Conservation (phyloP, 345 rosid species). For the Isatis tinctoria region DNA sequence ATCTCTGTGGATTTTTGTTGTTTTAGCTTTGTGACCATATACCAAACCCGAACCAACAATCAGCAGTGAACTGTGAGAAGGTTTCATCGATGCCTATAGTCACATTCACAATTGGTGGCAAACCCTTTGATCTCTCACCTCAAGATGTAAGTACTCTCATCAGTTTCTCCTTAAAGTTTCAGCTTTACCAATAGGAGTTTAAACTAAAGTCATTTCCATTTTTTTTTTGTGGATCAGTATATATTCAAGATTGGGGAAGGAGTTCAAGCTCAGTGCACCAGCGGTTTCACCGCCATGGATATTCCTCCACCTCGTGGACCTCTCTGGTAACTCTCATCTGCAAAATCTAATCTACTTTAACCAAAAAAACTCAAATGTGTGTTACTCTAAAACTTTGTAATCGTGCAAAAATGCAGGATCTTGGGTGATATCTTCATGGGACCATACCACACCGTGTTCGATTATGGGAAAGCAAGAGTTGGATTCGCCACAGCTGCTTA, state of each 20-base stretch:
- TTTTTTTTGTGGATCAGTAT: constrained; percentile 35
- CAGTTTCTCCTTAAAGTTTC: not conserved
- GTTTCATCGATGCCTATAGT: constrained; percentile 69
- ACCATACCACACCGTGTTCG: constrained; percentile 81
- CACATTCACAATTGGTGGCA: constrained; percentile 74
- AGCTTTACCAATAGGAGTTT: constrained; percentile 1
- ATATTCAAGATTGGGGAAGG: constrained; percentile 58
- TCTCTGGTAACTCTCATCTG: constrained; percentile 40
- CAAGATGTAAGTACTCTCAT: constrained; percentile 51
- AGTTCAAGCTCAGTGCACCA: constrained; percentile 45
- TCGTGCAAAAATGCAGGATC: constrained; percentile 54
- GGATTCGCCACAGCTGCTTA: constrained; percentile 93
- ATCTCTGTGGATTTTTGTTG: not conserved
- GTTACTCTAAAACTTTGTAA: not conserved
- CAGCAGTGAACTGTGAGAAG: constrained; percentile 59
- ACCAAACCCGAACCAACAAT: constrained; percentile 83
- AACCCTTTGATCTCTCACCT: constrained; percentile 68
- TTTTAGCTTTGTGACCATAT: constrained; percentile 76
- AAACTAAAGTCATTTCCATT: not conserved
- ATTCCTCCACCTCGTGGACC: constrained; percentile 66
- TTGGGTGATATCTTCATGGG: constrained; percentile 96
- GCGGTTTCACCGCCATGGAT: constrained; percentile 58
- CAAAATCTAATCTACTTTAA: not conserved
- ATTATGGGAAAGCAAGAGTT: constrained; percentile 66
- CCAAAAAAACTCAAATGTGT: not conserved